Conservation (phyloP, 1,284 basidiomycete genomes). For the Sporisorium graminicola region DNA sequence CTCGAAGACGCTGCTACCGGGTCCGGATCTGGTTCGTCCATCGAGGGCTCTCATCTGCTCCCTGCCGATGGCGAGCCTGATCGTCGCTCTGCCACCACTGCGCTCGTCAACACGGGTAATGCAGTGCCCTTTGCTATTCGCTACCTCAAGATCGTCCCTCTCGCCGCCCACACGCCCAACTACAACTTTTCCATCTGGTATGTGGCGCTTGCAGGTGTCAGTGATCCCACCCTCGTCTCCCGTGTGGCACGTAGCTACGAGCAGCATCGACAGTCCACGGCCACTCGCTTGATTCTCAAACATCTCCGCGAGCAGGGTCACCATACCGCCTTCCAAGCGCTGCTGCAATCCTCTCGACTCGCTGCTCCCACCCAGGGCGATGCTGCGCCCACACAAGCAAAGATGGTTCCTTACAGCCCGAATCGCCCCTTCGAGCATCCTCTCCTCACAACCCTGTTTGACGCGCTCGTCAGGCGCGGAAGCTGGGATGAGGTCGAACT, state of each 20-base stretch:
- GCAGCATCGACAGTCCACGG: slow-evolving; percentile 58
- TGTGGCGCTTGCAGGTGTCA: slow-evolving; percentile 66
- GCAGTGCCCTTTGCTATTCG: slow-evolving; percentile 54
- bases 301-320: slow-evolving; percentile 82
- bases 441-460: slow-evolving; percentile 77
- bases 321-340: slow-evolving; percentile 75
- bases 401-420: slow-evolving; percentile 38
- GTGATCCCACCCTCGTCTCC: slow-evolving; percentile 47
- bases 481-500: slow-evolving; percentile 76
- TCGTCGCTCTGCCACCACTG: slow-evolving; percentile 36
- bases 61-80: slow-evolving; percentile 46
- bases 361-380: slow-evolving; percentile 11
- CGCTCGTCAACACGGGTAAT: slow-evolving; percentile 46
- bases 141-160: slow-evolving; percentile 68
- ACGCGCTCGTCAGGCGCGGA: slow-evolving; percentile 77
- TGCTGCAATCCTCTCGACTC: slow-evolving; percentile 54
- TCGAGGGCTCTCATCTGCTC: slow-evolving; percentile 30
- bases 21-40: slow-evolving; percentile 39
- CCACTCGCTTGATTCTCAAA: slow-evolving; percentile 74
- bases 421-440: slow-evolving; percentile 76
- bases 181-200: slow-evolving; percentile 70
- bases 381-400: slow-evolving; percentile 1
- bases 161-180: slow-evolving; percentile 66
- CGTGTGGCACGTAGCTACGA: slow-evolving; percentile 50
- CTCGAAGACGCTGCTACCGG: slow-evolving; percentile 46